Evolutionary conservation across 2,329 filamentous ascomycete genomes (phyloP).

Genomic region (Ampelomyces quisqualis): DNA sequence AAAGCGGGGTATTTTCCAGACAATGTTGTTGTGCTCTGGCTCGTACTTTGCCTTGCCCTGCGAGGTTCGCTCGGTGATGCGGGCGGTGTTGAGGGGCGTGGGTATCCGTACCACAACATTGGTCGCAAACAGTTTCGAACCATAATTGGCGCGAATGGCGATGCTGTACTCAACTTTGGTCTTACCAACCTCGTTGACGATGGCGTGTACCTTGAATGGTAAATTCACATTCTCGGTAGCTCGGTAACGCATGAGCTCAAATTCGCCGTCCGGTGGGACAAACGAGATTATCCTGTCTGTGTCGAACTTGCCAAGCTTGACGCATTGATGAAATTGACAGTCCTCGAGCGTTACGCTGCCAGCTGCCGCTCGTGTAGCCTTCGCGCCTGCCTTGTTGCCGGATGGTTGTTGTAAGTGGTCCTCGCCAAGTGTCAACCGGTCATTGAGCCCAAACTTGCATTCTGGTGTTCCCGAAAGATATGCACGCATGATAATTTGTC

Average conservation of each 20-base stretch:
- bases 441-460: conserved; percentile 98
- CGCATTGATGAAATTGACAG: conserved; percentile 98
- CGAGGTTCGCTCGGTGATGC: conserved; percentile 86
- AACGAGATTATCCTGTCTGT: conserved; percentile 96
- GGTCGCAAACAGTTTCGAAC: conserved; percentile 91
- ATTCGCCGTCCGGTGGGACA: conserved; percentile 94
- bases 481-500: conserved; percentile 97
- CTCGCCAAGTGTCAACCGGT: conserved; percentile 83
- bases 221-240: conserved; percentile 98
- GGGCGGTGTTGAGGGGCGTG: conserved; percentile 93
- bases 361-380: conserved; percentile 91
- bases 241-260: conserved; percentile 97
- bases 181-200: conserved; percentile 95
- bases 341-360: conserved; percentile 95
- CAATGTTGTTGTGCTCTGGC: conserved; percentile 94
- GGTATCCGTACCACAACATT: conserved; percentile 94
- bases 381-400: conserved; percentile 78
- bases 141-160: conserved; percentile 95
- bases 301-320: conserved; percentile 96
- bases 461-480: conserved; percentile 96
- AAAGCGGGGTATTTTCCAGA: conserved; percentile 99
- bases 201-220: conserved; percentile 97
- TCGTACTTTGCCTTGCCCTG: conserved; percentile 99
- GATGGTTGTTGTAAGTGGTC: conserved; percentile 59
- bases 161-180: conserved; percentile 99